A percentile compares a stretch with the other conserved stretches of the same genome.
phyloP scores from a whole-genome alignment of 176 grass and related monocot genomes.

The Tillandsia leiboldiana region DNA sequence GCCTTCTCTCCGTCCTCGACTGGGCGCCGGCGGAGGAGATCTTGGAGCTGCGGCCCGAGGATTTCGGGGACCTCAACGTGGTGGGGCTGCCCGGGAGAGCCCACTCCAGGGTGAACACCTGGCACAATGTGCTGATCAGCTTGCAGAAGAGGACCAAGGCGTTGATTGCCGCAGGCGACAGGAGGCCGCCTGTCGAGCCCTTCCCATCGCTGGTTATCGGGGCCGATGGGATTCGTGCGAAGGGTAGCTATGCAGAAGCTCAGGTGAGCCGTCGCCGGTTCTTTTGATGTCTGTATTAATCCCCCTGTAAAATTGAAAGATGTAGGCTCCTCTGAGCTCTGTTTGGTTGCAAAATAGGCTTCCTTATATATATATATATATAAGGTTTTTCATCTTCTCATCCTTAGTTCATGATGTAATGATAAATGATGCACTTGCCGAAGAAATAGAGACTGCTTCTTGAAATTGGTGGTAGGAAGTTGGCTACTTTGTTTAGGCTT shows the following conservation, averaged over 20 bases:
- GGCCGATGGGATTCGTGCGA: conserved; percentile 48
- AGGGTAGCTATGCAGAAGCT: conserved; percentile 81
- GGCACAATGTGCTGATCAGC: conserved; percentile 80
- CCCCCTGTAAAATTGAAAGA: neutral
- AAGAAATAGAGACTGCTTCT: neutral
- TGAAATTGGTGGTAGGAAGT: neutral
- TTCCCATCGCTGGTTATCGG: conserved; percentile 88
- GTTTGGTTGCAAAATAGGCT: neutral
- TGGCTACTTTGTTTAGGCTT: too few relatives aligned
- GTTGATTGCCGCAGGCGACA: conserved; percentile 46
- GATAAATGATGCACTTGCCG: neutral
- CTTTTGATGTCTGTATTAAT: conserved; percentile 7
- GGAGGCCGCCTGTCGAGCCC: conserved; percentile 38
- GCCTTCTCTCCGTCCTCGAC: conserved; percentile 62
- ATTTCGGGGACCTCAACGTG: conserved; percentile 50
- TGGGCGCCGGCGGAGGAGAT: conserved; percentile 64
- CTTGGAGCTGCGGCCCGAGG: conserved; percentile 44
- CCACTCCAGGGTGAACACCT: conserved; percentile 69
- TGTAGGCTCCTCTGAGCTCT: neutral
- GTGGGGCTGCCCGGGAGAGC: conserved; percentile 24
- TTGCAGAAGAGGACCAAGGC: conserved; percentile 86
- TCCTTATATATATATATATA: neutral
- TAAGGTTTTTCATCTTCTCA: too few relatives aligned
- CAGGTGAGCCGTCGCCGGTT: conserved; percentile 38
- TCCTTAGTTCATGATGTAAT: too few relatives aligned